A percentile compares a stretch with the other conserved stretches of the same genome.
Conservation (phyloP, 352 stramenopile species). For the Phytophthora tubulina region DNA sequence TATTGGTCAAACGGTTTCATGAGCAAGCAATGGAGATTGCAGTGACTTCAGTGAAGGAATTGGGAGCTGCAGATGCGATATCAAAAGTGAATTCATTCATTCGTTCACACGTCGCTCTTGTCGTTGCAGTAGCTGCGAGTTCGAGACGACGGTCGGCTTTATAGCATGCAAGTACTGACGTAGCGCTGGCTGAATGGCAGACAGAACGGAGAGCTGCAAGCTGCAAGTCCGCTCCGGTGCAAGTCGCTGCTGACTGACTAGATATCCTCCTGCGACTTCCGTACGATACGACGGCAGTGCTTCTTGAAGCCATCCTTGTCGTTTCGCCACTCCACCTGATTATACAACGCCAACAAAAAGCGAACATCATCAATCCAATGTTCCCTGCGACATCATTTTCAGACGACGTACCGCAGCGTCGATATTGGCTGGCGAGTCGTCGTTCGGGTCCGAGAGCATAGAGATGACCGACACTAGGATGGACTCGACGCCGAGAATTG, state of each 20-base stretch:
- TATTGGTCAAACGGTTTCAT: constrained; percentile 16
- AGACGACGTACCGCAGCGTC: constrained; percentile 94
- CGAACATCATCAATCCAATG: constrained; percentile 12
- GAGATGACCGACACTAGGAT: constrained; percentile 98
- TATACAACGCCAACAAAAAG: constrained; percentile 4
- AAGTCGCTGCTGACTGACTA: constrained; percentile 52
- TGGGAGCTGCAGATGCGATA: constrained; percentile 10
- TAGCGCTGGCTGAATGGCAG: not conserved
- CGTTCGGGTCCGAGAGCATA: constrained; percentile 99
- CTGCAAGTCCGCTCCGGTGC: constrained; percentile 6
- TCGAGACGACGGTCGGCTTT: constrained; percentile 28
- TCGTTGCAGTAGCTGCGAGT: constrained; percentile 9
- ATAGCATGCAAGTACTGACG: constrained; percentile 25
- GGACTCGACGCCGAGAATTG: constrained; percentile 97
- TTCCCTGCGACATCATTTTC: not conserved
- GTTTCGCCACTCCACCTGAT: constrained; percentile 91
- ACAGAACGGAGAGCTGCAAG: not conserved
- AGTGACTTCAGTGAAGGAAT: not conserved
- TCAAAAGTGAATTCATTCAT: constrained; percentile 37
- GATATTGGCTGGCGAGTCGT: constrained; percentile 99
- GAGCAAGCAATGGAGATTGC: constrained; percentile 1
- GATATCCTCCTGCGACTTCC: constrained; percentile 94
- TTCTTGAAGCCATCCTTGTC: constrained; percentile 96
- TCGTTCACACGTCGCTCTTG: constrained; percentile 10
- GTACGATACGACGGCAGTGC: constrained; percentile 89